Evolutionary conservation across 2,329 filamentous ascomycete species (phyloP), one percentile per base, ranked within the genome.

Genomic region (Didymella pinodella): DNA sequence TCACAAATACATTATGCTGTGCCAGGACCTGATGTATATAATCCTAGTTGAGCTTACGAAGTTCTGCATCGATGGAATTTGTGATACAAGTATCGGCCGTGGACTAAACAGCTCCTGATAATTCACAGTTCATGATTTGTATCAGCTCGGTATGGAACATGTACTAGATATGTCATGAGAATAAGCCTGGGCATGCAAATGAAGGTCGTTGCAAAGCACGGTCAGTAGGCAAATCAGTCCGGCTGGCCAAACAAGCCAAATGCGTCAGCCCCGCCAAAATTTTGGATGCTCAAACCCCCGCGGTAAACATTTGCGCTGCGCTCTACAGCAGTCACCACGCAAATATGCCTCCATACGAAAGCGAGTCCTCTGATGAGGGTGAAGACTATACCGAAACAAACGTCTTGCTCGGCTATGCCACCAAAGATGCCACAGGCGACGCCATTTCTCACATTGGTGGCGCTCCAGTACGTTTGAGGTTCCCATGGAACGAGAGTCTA

Each of bases 401-500:
- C 65, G 93, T 97, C 2, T 86, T 97, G 1, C 85, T 99, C 12
- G 95, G 95, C 4, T 99, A 96, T 76, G 91, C 92, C 3, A 90
- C 91, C 1, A 88, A 88, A 73, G 91, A 96, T 54, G 81, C 87
- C 14, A 90, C 88, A 54, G 89, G 92, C 63, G 94, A 99, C 76
- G 85, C 86, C 12, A 89, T 96, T 72, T 97, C 92, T 77, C 91
- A 94, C 66, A 82, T 99, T 11, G 95, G 95, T 65, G 95, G 95
- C 54, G 84, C 83, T 70, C 92, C 95, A 51, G 94, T 97, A 88
- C 69, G 88, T 81, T 52, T n/a, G 36, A 31, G 25, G 26, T 1
- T 16, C 11, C 32, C 1, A 7, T 22, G 32, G 26, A 16, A 34
- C 26, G 32, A 47, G 4, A 5, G 3, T 10, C 18, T 18, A 36